Evolutionary conservation across 305 asterid species (phyloP).

Genomic region (Caryopteris hybrid): DNA sequence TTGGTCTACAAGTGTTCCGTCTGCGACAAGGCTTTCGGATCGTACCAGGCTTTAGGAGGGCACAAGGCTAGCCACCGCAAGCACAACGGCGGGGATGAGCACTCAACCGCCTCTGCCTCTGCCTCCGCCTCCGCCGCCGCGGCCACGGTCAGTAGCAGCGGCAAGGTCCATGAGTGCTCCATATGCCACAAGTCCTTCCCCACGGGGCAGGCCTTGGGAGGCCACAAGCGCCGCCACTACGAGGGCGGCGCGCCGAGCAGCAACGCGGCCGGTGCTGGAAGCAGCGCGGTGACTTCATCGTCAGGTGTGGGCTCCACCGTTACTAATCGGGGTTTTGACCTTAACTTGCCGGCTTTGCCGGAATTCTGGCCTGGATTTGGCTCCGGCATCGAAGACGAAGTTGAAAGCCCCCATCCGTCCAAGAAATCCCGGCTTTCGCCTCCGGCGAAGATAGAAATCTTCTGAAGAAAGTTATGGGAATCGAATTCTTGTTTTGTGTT

Average conservation of each 20-base stretch:
- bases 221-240: slow-evolving; percentile 86
- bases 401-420: slow-evolving; percentile 61
- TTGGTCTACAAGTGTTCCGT: slow-evolving; percentile 51
- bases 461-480: slow-evolving; percentile 12
- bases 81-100: slow-evolving; percentile 28
- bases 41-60: slow-evolving; percentile 84
- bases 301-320: slow-evolving; percentile 45
- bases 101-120: slow-evolving; percentile 21
- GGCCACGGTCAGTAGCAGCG: slow-evolving; percentile 21
- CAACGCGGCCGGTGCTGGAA: slow-evolving; percentile 7
- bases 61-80: slow-evolving; percentile 90
- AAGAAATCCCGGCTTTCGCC: slow-evolving; percentile 37
- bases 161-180: slow-evolving; percentile 62
- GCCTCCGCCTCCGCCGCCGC: slow-evolving; percentile 16
- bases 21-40: slow-evolving; percentile 49
- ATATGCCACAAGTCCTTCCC: slow-evolving; percentile 70
- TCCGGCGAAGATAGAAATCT: slow-evolving; percentile 24
- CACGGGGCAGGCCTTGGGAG: slow-evolving; percentile 84
- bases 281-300: slow-evolving; percentile 36
- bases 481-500: background rate
- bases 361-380: slow-evolving; percentile 38
- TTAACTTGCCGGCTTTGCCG: slow-evolving; percentile 56
- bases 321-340: slow-evolving; percentile 42
- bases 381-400: slow-evolving; percentile 40
- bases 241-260: slow-evolving; percentile 42